Percentiles rank a stretch among this genome's conserved stretches.
These are phyloP conservation scores for Microthlaspi erraticum DNA, from an alignment of 345 rosid species.

Conservation along the genomic window DNA sequence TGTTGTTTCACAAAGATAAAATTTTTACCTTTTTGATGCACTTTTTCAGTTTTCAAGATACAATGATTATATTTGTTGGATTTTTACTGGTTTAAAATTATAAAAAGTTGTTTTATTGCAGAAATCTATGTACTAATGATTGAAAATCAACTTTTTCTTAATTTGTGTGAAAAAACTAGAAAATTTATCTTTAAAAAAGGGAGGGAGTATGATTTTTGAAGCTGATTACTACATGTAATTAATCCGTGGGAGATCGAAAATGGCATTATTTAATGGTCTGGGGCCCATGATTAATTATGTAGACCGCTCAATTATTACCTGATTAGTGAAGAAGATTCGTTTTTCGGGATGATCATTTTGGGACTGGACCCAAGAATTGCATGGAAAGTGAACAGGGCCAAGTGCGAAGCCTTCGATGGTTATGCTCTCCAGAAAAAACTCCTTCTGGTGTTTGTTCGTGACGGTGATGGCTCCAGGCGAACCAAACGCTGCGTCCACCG, in stretches of 20 bases:
- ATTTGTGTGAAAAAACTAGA: too few species aligned
- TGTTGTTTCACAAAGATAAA: too few species aligned
- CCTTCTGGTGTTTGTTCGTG: constrained; percentile 81
- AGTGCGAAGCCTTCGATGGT: constrained; percentile 81
- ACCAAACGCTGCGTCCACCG: constrained; percentile 74
- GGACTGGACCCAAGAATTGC: constrained; percentile 96
- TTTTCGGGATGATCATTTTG: constrained; percentile 63
- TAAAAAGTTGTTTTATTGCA: too few species aligned
- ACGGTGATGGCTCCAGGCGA: constrained; percentile 87
- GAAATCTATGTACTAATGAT: too few species aligned
- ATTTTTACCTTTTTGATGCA: too few species aligned
- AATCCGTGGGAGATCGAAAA: constrained; percentile 16
- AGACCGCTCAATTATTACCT: constrained; percentile 54
- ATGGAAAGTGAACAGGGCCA: constrained; percentile 88
- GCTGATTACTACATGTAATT: constrained; percentile 17
- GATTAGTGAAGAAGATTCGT: constrained; percentile 81
- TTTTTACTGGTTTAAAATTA: too few species aligned
- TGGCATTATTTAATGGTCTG: constrained; percentile 10
- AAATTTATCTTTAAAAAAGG: too few species aligned
- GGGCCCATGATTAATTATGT: neutral
- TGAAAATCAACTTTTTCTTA: too few species aligned
- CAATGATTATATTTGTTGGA: too few species aligned
- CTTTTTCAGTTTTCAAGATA: too few species aligned
- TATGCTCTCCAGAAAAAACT: constrained; percentile 83
- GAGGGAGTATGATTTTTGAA: neutral